phyloP scores from a whole-genome alignment of 2,329 filamentous ascomycete genomes.

The Claviceps quebecensis region DNA sequence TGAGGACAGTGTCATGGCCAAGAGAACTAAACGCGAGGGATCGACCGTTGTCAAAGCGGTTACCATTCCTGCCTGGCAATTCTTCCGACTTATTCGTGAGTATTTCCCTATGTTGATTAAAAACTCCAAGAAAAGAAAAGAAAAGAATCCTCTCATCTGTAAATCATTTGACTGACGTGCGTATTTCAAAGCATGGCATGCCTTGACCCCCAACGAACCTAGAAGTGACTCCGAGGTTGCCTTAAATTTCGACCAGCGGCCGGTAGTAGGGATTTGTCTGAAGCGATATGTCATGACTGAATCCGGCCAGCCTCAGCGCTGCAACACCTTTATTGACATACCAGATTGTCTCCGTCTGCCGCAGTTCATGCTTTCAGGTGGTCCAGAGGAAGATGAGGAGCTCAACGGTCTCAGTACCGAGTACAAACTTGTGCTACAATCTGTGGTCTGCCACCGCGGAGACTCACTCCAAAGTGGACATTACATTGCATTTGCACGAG shows the following conservation, averaged over 20 bases:
- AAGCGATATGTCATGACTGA: slow-evolving; percentile 70
- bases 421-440: slow-evolving; percentile 85
- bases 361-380: slow-evolving; percentile 71
- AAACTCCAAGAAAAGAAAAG: not conserved
- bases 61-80: slow-evolving; percentile 93
- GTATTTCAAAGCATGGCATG: slow-evolving; percentile 60
- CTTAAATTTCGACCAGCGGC: slow-evolving; percentile 72
- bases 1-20: slow-evolving; percentile 27
- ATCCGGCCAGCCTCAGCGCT: slow-evolving; percentile 52
- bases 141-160: not conserved
- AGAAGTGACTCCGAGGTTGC: slow-evolving; percentile 65
- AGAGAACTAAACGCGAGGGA: slow-evolving; percentile 28
- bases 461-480: slow-evolving; percentile 78
- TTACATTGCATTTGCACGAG: slow-evolving; percentile 75
- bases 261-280: slow-evolving; percentile 81
- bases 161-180: not conserved
- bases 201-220: slow-evolving; percentile 38
- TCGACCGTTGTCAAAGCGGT: slow-evolving; percentile 60
- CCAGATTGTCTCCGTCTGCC: slow-evolving; percentile 68
- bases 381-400: slow-evolving; percentile 45
- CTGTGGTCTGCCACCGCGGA: slow-evolving; percentile 83
- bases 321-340: slow-evolving; percentile 81
- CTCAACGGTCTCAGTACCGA: slow-evolving; percentile 61
- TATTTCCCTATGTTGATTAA: not conserved
- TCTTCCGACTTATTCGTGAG: slow-evolving; percentile 84